A percentile compares a stretch with the other conserved stretches of the same genome.
These are phyloP conservation scores for Sugiyamaella chiloensis DNA, from an alignment of 805 yeast genomes.

Conservation along the genomic window DNA sequence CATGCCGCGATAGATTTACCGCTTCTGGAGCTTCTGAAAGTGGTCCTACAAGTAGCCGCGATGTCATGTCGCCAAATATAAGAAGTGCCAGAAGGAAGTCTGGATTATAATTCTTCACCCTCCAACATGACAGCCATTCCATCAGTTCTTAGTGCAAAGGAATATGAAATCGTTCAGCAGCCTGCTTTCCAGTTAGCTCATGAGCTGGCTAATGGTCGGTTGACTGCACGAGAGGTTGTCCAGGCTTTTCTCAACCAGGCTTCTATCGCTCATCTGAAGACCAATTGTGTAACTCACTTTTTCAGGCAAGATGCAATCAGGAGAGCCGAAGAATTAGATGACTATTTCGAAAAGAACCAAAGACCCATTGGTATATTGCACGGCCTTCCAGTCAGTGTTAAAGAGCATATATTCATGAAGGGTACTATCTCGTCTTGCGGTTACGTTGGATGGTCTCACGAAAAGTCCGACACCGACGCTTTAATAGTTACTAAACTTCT, in stretches of 20 bases:
- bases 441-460: background rate
- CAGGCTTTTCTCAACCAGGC: constrained; percentile 57
- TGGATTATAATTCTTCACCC: too few relatives aligned
- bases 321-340: constrained; percentile 54
- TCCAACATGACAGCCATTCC: background rate
- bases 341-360: constrained; percentile 36
- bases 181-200: background rate
- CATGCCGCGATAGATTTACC: too few relatives aligned
- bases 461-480: constrained; percentile 38
- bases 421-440: constrained; percentile 1
- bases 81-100: too few relatives aligned
- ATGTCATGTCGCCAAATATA: too few relatives aligned
- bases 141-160: background rate
- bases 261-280: constrained; percentile 53
- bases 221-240: constrained; percentile 38
- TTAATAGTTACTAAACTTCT: constrained; percentile 46
- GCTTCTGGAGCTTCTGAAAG: too few relatives aligned
- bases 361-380: constrained; percentile 55
- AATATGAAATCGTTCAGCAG: background rate
- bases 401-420: constrained; percentile 35
- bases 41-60: too few relatives aligned
- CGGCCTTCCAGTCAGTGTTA: constrained; percentile 62
- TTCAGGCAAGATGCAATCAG: constrained; percentile 56
- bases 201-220: constrained; percentile 11
- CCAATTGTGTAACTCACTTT: constrained; percentile 32